Conservation (phyloP, 768 basidiomycete species). For the Pisolithus orientalis region DNA sequence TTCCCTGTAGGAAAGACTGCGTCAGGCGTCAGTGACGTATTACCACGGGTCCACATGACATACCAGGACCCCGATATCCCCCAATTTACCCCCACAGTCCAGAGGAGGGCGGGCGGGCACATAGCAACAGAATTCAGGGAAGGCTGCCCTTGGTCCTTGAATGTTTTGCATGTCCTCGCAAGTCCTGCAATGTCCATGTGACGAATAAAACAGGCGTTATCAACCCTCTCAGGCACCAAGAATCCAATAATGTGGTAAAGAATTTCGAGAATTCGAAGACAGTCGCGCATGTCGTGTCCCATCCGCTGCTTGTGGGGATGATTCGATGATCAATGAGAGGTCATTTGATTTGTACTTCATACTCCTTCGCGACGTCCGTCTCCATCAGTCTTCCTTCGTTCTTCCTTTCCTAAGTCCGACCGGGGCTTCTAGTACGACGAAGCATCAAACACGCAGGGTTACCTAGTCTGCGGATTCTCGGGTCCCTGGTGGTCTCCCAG, state of each 20-base stretch:
- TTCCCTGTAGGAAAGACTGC: conserved; percentile 17
- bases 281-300: conserved; percentile 17
- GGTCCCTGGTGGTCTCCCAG: no score
- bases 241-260: conserved; percentile 16
- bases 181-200: conserved; percentile 17
- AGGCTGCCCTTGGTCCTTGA: conserved; percentile 23
- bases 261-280: conserved; percentile 24
- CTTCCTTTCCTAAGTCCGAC: no score
- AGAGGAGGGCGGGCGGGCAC: conserved; percentile 19
- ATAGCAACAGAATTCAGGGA: conserved; percentile 24
- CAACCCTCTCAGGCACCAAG: conserved; percentile 13
- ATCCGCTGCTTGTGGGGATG: no score
- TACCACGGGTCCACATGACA: not conserved
- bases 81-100: conserved; percentile 11
- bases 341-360: no score
- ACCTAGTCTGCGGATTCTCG: no score
- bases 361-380: no score
- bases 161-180: conserved; percentile 22
- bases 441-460: no score
- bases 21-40: not conserved
- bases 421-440: no score
- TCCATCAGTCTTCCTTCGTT: no score
- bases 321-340: no score
- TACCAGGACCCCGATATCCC: conserved; percentile 14
- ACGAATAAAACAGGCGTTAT: conserved; percentile 12